Evolutionary conservation across 768 basidiomycete species (phyloP), one percentile per base, ranked within the genome.

Genomic region (Galerina sulciceps): DNA sequence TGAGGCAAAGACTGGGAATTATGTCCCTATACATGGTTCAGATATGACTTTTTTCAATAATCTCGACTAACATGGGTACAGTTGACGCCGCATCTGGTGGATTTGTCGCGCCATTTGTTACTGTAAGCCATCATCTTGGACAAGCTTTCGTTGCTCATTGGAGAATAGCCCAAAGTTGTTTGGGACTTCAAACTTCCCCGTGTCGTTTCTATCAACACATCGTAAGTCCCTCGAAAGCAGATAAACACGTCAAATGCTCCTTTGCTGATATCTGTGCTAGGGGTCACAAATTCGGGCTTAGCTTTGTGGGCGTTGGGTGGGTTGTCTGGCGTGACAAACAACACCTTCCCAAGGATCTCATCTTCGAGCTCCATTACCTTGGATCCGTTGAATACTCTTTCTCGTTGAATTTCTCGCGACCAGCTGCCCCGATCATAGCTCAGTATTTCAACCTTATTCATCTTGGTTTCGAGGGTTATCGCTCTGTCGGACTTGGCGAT

Each of bases 311-410:
- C 34, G 79, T 87, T n/a, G 89, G 89, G 11, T 90, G 87, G 85
- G 77, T 87, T 20, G 68, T 91, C 57, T 90, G 86, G 86, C 77
- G 87, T 43, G 81, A 85, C 68, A 82, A 86, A 67, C 76, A 76
- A 26, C 81, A 81, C 62, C 80, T 91, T 1, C 89, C 86, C 3
- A 87, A 89, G 64, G 81, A 89, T 35, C 79, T 91, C 56, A 85
- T 91, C 46, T 90, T 91, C 62, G 87, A 89, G 73, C 77, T 89
- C 14, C 86, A 81, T 62, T 80, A 83, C 63, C 73, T 81, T 46
- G 82, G 80, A 34, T 80, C 83, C 15, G 80, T 82, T 15, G 84
- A 96, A 71, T 95, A 94, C 71, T 89, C 89, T 1, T 90, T 86
- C 71, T 85, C 85, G 5, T 75, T 87, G 62, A 86, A 86, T 64